Percentiles rank a stretch among this genome's conserved stretches.
phyloP scores from a whole-genome alignment of 306 rosid genomes.

The Quercus berberidifolia region DNA sequence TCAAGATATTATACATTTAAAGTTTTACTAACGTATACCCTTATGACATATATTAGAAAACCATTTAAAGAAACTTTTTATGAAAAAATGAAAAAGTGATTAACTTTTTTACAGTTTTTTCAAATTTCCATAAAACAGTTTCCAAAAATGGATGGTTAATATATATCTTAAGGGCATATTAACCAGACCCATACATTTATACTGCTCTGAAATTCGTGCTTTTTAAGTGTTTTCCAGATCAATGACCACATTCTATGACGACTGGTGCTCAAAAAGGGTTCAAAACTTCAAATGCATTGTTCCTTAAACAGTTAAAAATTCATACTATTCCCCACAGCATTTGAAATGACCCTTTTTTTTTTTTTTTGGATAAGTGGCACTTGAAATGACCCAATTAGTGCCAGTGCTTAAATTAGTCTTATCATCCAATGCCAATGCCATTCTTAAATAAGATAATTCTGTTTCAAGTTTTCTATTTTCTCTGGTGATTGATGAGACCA shows the following conservation, averaged over 20 bases:
- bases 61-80: no score
- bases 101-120: no score
- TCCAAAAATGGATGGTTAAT: no score
- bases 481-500: not conserved
- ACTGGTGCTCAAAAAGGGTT: not conserved
- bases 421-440: not conserved
- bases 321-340: not conserved
- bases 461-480: not conserved
- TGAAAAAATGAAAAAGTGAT: no score
- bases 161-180: no score
- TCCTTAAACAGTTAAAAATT: not conserved
- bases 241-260: not conserved
- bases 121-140: no score
- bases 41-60: no score
- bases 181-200: not conserved
- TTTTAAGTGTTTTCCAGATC: constrained; percentile 9
- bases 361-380: not conserved
- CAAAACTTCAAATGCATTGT: not conserved
- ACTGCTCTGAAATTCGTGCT: not conserved
- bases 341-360: no score
- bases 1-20: not conserved
- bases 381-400: not conserved
- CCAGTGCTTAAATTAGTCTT: not conserved
- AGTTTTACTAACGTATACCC: no score
- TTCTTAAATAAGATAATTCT: not conserved